phyloP scores from a whole-genome alignment of 1,284 basidiomycete species.

The Irpex sp. region DNA sequence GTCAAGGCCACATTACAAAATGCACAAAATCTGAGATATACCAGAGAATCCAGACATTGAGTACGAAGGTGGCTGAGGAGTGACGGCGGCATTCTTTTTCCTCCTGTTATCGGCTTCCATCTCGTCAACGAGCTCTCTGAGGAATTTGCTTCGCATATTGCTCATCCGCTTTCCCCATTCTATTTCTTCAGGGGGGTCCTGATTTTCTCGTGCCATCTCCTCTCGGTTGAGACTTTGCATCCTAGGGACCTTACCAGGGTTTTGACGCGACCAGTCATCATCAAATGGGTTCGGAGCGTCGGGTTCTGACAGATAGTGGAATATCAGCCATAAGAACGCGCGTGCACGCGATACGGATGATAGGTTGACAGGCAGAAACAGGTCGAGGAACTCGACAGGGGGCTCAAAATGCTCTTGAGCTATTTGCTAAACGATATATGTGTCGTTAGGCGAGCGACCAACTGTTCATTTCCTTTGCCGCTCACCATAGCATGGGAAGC shows the following conservation, averaged over 20 bases:
- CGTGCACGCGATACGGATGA: conserved; percentile 68
- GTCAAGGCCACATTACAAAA: neutral
- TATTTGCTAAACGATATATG: conserved; percentile 46
- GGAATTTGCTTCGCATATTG: conserved; percentile 34
- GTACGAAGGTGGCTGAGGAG: conserved; percentile 17
- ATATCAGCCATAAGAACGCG: conserved; percentile 60
- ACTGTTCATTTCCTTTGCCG: conserved; percentile 3
- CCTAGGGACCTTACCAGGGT: conserved; percentile 36
- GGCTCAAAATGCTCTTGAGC: conserved; percentile 72
- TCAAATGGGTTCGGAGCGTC: conserved; percentile 38
- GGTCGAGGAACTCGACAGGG: conserved; percentile 72
- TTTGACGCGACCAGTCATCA: conserved; percentile 34
- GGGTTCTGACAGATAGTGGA: conserved; percentile 45
- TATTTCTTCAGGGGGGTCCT: conserved; percentile 38
- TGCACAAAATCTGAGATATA: conserved; percentile 11
- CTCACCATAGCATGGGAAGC: conserved; percentile 28
- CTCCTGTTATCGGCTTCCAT: conserved; percentile 31
- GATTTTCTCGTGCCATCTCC: conserved; percentile 36
- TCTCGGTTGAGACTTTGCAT: conserved; percentile 31
- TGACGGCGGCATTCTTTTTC: conserved; percentile 23
- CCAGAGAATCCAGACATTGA: conserved; percentile 19
- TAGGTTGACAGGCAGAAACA: conserved; percentile 74
- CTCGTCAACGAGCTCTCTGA: conserved; percentile 37
- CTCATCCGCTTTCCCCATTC: conserved; percentile 40
- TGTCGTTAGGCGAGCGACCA: neutral